Percentiles rank a stretch among this genome's conserved stretches.
Evolutionary conservation across 306 rosid species (phyloP).

Genomic region (Cercis canadensis): DNA sequence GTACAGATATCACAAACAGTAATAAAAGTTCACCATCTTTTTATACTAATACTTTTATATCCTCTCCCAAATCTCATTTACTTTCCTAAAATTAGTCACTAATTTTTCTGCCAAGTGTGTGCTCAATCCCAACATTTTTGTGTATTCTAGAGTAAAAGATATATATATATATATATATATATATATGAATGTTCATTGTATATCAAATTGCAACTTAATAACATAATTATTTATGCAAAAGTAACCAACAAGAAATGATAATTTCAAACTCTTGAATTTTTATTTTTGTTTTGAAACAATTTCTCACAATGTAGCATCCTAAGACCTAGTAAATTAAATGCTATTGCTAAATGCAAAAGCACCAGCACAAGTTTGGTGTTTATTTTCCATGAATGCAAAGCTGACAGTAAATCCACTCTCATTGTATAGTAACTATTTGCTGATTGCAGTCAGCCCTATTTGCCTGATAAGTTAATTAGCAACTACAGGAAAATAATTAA

Average conservation of each 20-base stretch:
- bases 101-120: not conserved
- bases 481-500: constrained; percentile 22
- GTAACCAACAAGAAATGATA: not conserved
- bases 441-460: not conserved
- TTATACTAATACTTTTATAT: constrained; percentile 10
- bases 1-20: constrained; percentile 3
- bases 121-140: not conserved
- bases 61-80: constrained; percentile 9
- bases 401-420: constrained; percentile 1
- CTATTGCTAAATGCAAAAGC: not conserved
- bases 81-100: no score
- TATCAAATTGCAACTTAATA: constrained; percentile 1
- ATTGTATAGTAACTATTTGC: constrained; percentile 1
- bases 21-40: no score
- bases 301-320: no score
- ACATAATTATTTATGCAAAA: not conserved
- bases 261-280: not conserved
- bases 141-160: no score
- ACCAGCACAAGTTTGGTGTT: not conserved
- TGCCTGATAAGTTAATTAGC: not conserved
- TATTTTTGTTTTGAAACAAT: constrained; percentile 20
- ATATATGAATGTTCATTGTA: constrained; percentile 1
- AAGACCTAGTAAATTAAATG: no score
- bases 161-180: not conserved
- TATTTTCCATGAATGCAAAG: constrained; percentile 8